Evolutionary conservation across 2,329 filamentous ascomycete genomes (phyloP), one percentile per base, ranked within the genome.

Genomic region (Scleromitrula shiraiana): DNA sequence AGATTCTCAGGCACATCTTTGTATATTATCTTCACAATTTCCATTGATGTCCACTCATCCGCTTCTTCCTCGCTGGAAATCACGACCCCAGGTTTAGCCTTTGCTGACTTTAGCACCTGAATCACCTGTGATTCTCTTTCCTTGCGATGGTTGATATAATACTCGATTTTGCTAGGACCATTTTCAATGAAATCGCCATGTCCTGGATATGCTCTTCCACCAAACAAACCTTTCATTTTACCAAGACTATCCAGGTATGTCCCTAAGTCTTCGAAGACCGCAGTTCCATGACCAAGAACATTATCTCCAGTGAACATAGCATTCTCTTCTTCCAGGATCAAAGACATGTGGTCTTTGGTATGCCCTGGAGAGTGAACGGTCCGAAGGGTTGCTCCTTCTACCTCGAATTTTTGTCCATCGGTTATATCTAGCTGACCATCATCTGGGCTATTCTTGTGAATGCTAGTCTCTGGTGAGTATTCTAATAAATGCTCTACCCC

Each of bases 301-400:
- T 91, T 94, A 66, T 95, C 89, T 6, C 84, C 89, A 0, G 88
- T 94, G 65, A 95, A 93, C 69, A 95, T 80, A 33, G 86, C 83
- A 57, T 88, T 76, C 60, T 95, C 75, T 59, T 94, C 86, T 38
- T 82, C 76, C 4, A 95, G 67, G 5, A 89, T 64, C 56, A 95
- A 83, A 15, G 76, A 79, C 74, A 90, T 83, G 64, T 96, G 91
- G 61, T 96, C 90, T 3, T 70, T 70, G 0, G 90, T 85, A 64
- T 96, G 90, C 0, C 91, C 83, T 0, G 83, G 83, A 7, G 76
- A 78, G 62, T 80, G 70, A 19, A 82, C 70, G 0, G 87, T 85
- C 20, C 71, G 76, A 42, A 94, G 63, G 0, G 81, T 88, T 1
- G 75, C 82, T 2, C 83, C 83, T 15, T 78, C 68, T 7, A 76